Percentiles rank a stretch among this genome's conserved stretches.
These are phyloP conservation scores for Alternaria sp. DNA, from an alignment of 2,329 filamentous ascomycete species.

Conservation along the genomic window DNA sequence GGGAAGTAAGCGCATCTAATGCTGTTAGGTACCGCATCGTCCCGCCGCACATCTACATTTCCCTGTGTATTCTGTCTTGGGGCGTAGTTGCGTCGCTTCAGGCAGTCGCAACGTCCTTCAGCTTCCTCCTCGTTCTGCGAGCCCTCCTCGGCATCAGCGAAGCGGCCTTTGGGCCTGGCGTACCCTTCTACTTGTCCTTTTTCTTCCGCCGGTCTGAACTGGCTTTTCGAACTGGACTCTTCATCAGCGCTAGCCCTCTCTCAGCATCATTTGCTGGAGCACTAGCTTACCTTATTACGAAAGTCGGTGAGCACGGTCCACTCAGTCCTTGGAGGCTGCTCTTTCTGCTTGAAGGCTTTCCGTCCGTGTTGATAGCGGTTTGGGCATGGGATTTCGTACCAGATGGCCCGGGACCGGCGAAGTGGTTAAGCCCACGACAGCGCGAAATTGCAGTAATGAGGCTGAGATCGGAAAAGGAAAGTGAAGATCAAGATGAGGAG, in stretches of 20 bases:
- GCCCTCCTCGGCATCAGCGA: constrained; percentile 64
- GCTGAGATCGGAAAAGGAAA: constrained; percentile 63
- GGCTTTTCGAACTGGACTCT: constrained; percentile 84
- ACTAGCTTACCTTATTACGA: constrained; percentile 81
- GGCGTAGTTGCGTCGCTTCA: constrained; percentile 81
- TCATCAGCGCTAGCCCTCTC: constrained; percentile 77
- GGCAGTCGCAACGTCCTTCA: constrained; percentile 54
- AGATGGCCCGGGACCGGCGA: constrained; percentile 68
- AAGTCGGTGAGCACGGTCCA: constrained; percentile 69
- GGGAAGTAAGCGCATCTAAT: not conserved
- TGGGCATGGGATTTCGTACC: constrained; percentile 80
- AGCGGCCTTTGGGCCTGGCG: constrained; percentile 69
- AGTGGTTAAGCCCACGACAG: constrained; percentile 55
- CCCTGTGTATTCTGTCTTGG: constrained; percentile 76
- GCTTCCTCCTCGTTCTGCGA: constrained; percentile 70
- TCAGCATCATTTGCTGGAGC: constrained; percentile 76
- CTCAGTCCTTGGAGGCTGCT: constrained; percentile 87
- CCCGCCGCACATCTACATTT: constrained; percentile 69
- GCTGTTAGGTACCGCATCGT: constrained; percentile 62
- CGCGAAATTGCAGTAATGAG: constrained; percentile 75
- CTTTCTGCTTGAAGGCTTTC: constrained; percentile 86
- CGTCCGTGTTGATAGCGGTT: constrained; percentile 77
- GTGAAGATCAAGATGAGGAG: constrained; percentile 41
- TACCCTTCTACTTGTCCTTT: constrained; percentile 71
- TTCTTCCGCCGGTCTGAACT: constrained; percentile 75